Conservation (phyloP, 345 rosid genomes). For the Lagerstroemia speciosa region DNA sequence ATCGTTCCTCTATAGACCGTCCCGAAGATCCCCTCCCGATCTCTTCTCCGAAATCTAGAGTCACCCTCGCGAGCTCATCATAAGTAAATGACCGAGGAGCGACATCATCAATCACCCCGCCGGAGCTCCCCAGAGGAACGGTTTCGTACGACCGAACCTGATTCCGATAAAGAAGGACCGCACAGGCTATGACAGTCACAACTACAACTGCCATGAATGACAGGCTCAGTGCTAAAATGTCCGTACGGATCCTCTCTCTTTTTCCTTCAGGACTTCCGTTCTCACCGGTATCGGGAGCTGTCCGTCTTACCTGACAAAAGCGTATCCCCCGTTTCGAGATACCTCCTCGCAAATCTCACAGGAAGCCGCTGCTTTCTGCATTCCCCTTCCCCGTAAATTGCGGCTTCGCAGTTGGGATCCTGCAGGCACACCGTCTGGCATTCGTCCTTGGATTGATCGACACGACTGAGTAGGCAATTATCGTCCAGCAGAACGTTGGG, state of each 20-base stretch:
- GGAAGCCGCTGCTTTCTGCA: too few relatives aligned
- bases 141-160: conserved; percentile 6
- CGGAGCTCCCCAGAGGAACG: background rate
- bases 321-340: too few relatives aligned
- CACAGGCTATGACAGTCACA: background rate
- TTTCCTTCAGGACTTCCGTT: background rate
- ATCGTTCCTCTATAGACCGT: conserved; percentile 8
- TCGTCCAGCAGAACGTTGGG: too few relatives aligned
- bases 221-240: background rate
- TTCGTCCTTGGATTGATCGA: too few relatives aligned
- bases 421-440: too few relatives aligned
- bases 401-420: too few relatives aligned
- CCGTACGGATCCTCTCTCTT: background rate
- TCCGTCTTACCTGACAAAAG: conserved; percentile 3
- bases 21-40: conserved; percentile 24
- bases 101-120: background rate
- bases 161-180: background rate
- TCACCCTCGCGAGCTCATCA: conserved; percentile 13
- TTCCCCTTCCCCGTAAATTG: too few relatives aligned
- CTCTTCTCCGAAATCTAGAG: conserved; percentile 19
- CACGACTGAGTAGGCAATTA: too few relatives aligned
- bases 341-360: too few relatives aligned
- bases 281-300: background rate
- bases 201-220: background rate
- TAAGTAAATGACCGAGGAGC: conserved; percentile 11